Conservation (phyloP, 2,329 filamentous ascomycete species). For the Cordyceps javanica region DNA sequence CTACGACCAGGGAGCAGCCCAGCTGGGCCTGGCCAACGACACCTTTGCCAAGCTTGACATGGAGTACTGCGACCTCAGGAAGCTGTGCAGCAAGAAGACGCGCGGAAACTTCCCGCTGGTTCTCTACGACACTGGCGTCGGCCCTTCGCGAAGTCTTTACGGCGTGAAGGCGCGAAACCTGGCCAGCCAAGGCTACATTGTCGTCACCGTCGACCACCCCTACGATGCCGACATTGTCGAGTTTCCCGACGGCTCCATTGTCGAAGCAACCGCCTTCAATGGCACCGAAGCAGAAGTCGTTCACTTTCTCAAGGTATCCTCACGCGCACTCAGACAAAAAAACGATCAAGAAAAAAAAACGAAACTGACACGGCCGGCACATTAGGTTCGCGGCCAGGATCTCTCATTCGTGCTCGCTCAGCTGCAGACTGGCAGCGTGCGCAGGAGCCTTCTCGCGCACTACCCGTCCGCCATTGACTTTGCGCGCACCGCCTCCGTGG, state of each 20-base stretch:
- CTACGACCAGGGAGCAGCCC: constrained; percentile 22
- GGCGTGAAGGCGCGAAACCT: constrained; percentile 33
- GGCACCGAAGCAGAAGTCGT: constrained; percentile 12
- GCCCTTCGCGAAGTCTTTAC: constrained; percentile 32
- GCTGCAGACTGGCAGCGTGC: constrained; percentile 16
- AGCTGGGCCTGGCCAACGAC: constrained; percentile 25
- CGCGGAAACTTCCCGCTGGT: constrained; percentile 23
- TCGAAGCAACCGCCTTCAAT: constrained; percentile 17
- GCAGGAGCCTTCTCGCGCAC: neutral
- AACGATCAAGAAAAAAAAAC: neutral
- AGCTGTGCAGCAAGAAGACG: neutral
- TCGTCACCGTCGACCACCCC: constrained; percentile 41
- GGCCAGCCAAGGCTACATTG: constrained; percentile 37
- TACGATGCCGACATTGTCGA: constrained; percentile 36
- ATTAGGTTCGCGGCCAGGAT: constrained; percentile 26
- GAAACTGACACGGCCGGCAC: no score
- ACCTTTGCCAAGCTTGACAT: constrained; percentile 24
- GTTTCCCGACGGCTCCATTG: constrained; percentile 32
- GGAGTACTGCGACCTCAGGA: constrained; percentile 20
- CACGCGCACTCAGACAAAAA: neutral
- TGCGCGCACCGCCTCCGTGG: constrained; percentile 23
- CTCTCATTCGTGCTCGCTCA: constrained; percentile 28
- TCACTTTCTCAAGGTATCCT: neutral
- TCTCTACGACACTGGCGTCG: constrained; percentile 37
- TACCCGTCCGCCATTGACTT: constrained; percentile 18